Evolutionary conservation across 208 protist genomes (phyloP).

Genomic region (Trypanosoma mega): DNA sequence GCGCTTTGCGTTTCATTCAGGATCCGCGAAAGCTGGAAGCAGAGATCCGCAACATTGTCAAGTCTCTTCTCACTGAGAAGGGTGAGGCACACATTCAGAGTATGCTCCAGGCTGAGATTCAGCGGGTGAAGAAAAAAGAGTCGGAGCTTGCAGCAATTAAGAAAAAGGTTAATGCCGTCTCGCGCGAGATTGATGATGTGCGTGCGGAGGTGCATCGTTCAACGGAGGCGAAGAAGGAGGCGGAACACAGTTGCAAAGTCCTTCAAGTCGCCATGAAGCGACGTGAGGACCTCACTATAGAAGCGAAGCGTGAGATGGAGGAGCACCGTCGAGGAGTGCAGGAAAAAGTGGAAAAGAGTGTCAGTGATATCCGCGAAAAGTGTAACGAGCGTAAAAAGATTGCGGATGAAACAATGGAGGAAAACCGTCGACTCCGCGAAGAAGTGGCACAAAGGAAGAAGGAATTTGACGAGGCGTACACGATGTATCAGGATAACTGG

Average conservation of each 20-base stretch:
- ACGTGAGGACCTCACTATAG: slow-evolving; percentile 45
- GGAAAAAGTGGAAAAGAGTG: slow-evolving; percentile 41
- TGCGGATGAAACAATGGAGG: slow-evolving; percentile 35
- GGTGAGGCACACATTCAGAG: slow-evolving; percentile 60
- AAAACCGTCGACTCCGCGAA: slow-evolving; percentile 49
- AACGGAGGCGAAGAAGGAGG: slow-evolving; percentile 26
- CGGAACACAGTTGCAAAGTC: slow-evolving; percentile 43
- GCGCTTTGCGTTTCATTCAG: slow-evolving; percentile 11
- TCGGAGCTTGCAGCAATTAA: slow-evolving; percentile 51
- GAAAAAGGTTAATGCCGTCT: slow-evolving; percentile 40
- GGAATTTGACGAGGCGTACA: slow-evolving; percentile 56
- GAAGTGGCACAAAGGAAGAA: slow-evolving; percentile 48
- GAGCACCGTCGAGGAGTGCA: slow-evolving; percentile 38
- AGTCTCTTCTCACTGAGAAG: slow-evolving; percentile 42
- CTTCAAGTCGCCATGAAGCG: slow-evolving; percentile 52
- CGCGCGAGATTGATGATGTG: slow-evolving; percentile 36
- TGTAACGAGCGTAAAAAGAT: slow-evolving; percentile 40
- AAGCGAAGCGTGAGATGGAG: slow-evolving; percentile 56
- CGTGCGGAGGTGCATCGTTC: slow-evolving; percentile 30
- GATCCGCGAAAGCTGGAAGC: slow-evolving; percentile 28
- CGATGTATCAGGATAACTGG: slow-evolving; percentile 33
- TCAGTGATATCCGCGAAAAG: slow-evolving; percentile 43
- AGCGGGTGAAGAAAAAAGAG: slow-evolving; percentile 63
- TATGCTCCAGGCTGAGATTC: slow-evolving; percentile 68
- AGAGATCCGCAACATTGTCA: slow-evolving; percentile 37